Conservation (phyloP, 371 early-diverging fungal genomes). For the Mucor circinelloides region DNA sequence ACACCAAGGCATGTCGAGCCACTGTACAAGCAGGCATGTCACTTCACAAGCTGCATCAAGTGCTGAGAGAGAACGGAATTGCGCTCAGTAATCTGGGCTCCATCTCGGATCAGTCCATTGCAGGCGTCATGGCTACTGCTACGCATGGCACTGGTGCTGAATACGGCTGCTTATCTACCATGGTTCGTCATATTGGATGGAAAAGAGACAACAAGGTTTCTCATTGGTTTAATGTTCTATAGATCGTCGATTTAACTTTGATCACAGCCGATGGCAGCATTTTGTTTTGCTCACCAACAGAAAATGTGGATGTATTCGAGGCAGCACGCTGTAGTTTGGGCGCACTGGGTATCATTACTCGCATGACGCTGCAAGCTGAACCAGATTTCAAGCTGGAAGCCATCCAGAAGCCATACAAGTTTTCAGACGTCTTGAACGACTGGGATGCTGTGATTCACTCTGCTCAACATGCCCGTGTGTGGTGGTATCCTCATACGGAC, state of each 20-base stretch:
- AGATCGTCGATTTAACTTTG: constrained; percentile 64
- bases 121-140: constrained; percentile 79
- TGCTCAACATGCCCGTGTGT: constrained; percentile 80
- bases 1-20: constrained; percentile 45
- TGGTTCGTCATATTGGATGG: constrained; percentile 33
- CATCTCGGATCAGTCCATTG: constrained; percentile 83
- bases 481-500: constrained; percentile 89
- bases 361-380: constrained; percentile 74
- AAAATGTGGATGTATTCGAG: constrained; percentile 59
- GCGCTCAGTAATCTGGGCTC: constrained; percentile 80
- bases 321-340: constrained; percentile 81
- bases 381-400: constrained; percentile 70
- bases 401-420: constrained; percentile 66
- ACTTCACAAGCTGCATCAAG: constrained; percentile 62
- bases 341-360: constrained; percentile 74
- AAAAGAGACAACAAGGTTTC: not conserved
- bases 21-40: constrained; percentile 80
- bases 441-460: constrained; percentile 61
- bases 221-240: not conserved
- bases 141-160: constrained; percentile 83
- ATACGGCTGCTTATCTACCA: constrained; percentile 68
- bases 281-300: constrained; percentile 50
- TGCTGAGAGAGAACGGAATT: constrained; percentile 60
- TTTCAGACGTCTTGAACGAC: constrained; percentile 59
- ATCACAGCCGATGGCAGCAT: constrained; percentile 60